A percentile compares a stretch with the other conserved stretches of the same genome.
Conservation (phyloP, 495 filamentous ascomycete genomes). For the Tetracladium marchalianum region DNA sequence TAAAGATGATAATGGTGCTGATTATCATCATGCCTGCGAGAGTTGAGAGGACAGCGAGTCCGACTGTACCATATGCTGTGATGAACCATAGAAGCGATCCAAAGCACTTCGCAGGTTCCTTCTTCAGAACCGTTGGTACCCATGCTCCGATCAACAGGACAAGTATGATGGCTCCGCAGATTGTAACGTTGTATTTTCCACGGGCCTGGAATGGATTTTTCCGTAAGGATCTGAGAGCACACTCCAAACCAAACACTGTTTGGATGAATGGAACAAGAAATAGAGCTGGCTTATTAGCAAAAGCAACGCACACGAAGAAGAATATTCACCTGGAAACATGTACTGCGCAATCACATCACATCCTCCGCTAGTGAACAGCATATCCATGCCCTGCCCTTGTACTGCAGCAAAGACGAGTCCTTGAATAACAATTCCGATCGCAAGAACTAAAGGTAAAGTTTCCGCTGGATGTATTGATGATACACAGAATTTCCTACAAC, state of each 20-base stretch:
- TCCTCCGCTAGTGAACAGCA: slow-evolving; percentile 9
- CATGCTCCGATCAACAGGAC: slow-evolving; percentile 23
- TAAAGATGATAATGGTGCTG: slow-evolving; percentile 17
- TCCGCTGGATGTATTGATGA: slow-evolving; percentile 27
- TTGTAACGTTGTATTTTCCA: slow-evolving; percentile 19
- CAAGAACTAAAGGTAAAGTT: slow-evolving; percentile 25
- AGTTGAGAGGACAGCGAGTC: slow-evolving; percentile 15
- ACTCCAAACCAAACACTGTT: slow-evolving; percentile 28
- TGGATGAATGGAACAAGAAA: slow-evolving; percentile 28
- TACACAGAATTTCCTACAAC: slow-evolving; percentile 18
- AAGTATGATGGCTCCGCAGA: slow-evolving; percentile 19
- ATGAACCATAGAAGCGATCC: slow-evolving; percentile 25
- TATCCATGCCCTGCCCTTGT: slow-evolving; percentile 17
- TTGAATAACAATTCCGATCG: slow-evolving; percentile 26
- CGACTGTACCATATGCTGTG: slow-evolving; percentile 17
- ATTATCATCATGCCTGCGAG: slow-evolving; percentile 15
- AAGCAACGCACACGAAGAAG: background rate
- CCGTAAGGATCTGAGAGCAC: slow-evolving; percentile 22
- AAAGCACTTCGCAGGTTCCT: slow-evolving; percentile 17
- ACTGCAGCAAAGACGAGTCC: slow-evolving; percentile 23
- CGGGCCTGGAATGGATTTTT: slow-evolving; percentile 21
- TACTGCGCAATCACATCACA: slow-evolving; percentile 23
- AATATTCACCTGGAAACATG: slow-evolving; percentile 25
- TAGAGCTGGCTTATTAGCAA: slow-evolving; percentile 19
- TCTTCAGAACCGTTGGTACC: slow-evolving; percentile 14